phyloP scores from a whole-genome alignment of 208 protist genomes.

The Naegleria lovaniensis region DNA sequence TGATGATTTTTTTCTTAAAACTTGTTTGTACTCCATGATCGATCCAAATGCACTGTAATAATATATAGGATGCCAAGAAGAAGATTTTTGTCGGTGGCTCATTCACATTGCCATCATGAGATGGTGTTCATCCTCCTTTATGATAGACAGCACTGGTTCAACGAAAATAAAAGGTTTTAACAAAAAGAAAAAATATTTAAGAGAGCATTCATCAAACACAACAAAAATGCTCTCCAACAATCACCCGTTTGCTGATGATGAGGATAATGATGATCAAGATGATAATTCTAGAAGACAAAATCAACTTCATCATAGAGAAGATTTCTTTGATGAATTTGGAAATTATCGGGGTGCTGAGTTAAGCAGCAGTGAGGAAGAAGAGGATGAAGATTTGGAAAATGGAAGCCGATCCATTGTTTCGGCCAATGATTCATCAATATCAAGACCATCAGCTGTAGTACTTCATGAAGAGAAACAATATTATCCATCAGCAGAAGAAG shows the following conservation, averaged over 20 bases:
- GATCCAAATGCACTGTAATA: too few species aligned
- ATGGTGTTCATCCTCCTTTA: too few species aligned
- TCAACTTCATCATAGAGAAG: background rate
- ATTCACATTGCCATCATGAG: too few species aligned
- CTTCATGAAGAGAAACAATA: slow-evolving; percentile 85
- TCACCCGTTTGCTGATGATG: background rate
- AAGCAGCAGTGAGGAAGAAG: background rate
- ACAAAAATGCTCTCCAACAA: background rate
- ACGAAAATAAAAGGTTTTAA: too few species aligned
- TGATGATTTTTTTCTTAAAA: too few species aligned
- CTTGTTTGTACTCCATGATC: too few species aligned
- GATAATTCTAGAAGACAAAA: background rate
- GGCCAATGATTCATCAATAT: background rate
- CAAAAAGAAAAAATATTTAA: too few species aligned
- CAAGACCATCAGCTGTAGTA: slow-evolving; percentile 46
- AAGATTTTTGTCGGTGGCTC: too few species aligned
- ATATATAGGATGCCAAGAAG: too few species aligned
- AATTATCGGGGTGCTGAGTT: background rate
- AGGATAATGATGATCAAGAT: background rate
- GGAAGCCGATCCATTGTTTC: background rate
- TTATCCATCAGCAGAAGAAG: slow-evolving; percentile 64
- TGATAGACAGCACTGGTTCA: too few species aligned
- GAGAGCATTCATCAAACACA: background rate
- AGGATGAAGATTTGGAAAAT: background rate
- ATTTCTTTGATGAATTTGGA: slow-evolving; percentile 4